These are phyloP conservation scores for Ganoderma lucidum DNA, from an alignment of 1,284 basidiomycete genomes.

Conservation along the genomic window DNA sequence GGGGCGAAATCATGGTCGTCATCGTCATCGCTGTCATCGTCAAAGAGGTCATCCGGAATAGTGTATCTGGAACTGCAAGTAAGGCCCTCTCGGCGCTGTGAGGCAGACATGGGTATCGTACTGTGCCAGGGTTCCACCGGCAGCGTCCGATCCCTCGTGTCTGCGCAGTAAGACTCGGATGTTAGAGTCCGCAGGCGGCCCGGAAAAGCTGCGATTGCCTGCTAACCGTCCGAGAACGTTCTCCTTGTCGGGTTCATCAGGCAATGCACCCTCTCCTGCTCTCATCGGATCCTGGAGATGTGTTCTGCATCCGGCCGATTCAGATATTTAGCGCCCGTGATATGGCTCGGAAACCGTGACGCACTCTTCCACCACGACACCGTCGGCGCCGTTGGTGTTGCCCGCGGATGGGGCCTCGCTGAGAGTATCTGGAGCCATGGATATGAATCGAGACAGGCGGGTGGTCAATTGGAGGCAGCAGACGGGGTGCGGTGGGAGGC, in stretches of 20 bases:
- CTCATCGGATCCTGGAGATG: background rate
- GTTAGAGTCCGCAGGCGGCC: background rate
- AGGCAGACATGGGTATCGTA: background rate
- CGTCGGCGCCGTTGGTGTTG: background rate
- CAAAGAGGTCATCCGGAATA: background rate
- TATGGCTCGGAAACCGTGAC: background rate
- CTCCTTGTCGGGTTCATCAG: background rate
- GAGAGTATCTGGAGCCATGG: background rate
- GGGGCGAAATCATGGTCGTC: slow-evolving; percentile 6
- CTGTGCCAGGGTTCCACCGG: background rate
- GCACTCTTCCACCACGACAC: background rate
- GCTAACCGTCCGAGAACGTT: background rate
- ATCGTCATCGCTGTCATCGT: background rate
- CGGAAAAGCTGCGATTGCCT: background rate
- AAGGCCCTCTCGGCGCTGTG: background rate
- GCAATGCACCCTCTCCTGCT: background rate
- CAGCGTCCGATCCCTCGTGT: no score
- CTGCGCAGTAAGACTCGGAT: background rate
- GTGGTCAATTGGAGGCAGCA: background rate
- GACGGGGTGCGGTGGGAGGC: background rate
- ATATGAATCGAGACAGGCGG: background rate
- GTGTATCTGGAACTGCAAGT: background rate
- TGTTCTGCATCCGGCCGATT: background rate
- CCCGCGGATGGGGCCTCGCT: background rate
- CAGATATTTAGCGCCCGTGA: background rate